Base-by-base conservation (phyloP, 768 basidiomycete species). In the Calocybe cyanea region DNA sequence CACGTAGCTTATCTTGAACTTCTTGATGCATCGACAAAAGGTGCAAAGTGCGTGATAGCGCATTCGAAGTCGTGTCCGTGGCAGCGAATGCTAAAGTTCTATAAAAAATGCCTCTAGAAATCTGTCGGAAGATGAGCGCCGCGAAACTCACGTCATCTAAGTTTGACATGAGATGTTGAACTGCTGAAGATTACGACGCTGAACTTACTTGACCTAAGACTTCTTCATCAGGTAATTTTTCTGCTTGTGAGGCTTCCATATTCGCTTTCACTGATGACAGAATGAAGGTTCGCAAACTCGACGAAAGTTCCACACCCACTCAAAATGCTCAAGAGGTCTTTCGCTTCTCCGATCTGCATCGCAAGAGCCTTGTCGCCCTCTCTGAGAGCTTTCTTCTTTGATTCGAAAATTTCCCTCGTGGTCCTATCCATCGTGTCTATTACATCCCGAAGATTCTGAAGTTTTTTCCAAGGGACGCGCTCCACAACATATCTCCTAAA, bases 61-160 rank as follows among this genome's bases (percentile, higher is more conserved):
- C n/a, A n/a, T n/a, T n/a, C n/a, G n/a, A n/a, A 0, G 67, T 68
- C 1, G 67, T 69, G 44, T 69, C 67, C 43, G 58, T 61, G 3
- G 56, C 66, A 0, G 66, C 65, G 18, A 68, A 63, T 17, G 61
- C 54, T 17, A 67, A 50, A 0, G 63, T 62, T 23, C 54, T 56
- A 38, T 8, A 8, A 8, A 8, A 32, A 8, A 32, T 8, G 9
- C 31, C n/a, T 8, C 8, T 8, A 8, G n/a, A 32, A 32, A n/a
- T 32, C n/a, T n/a, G n/a, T 8, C n/a, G 31, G 8, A n/a, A n/a
- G 31, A n/a, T n/a, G n/a, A n/a, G n/a, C n/a, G n/a, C n/a, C n/a
- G n/a, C 21, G 20, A 15, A 21, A 38, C 50, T 15, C 20, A 60
- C 52, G 52, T 50, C 36, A 57, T 41, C 51, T 54, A 41, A 9